These are phyloP conservation scores for Glycine soja DNA, from an alignment of 306 rosid genomes.

Conservation along the genomic window DNA sequence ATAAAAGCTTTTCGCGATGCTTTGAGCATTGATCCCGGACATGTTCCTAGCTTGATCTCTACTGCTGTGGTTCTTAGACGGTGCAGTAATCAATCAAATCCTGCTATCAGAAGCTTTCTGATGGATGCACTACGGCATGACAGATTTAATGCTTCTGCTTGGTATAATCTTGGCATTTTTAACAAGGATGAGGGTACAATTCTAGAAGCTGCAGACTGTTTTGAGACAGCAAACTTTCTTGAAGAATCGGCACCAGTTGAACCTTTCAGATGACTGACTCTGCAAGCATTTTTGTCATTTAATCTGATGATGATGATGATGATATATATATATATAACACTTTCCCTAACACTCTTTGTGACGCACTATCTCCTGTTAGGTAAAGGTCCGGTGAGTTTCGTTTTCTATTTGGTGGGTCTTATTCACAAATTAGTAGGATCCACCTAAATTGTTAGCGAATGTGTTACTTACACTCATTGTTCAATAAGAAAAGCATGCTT, in stretches of 20 bases:
- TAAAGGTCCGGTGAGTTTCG: background rate
- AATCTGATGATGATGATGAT: background rate
- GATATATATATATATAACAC: background rate
- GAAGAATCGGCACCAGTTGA: constrained; percentile 89
- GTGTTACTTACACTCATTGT: background rate
- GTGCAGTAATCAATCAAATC: constrained; percentile 53
- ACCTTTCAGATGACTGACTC: constrained; percentile 70
- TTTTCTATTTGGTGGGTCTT: background rate
- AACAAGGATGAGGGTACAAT: constrained; percentile 59
- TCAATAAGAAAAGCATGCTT: constrained; percentile 34
- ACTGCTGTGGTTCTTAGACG: constrained; percentile 65
- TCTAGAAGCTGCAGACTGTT: constrained; percentile 80
- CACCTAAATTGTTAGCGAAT: background rate
- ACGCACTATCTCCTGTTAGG: background rate
- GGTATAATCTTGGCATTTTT: constrained; percentile 83
- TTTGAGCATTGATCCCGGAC: constrained; percentile 69
- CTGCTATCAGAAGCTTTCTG: constrained; percentile 68
- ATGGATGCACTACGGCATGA: constrained; percentile 78
- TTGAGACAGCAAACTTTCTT: constrained; percentile 75
- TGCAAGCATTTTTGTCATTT: constrained; percentile 34
- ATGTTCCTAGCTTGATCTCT: constrained; percentile 86
- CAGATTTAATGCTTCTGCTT: constrained; percentile 72
- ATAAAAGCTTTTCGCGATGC: constrained; percentile 65
- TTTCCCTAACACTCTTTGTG: background rate
- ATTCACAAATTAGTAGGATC: background rate